Evolutionary conservation across 805 yeast genomes (phyloP).

Genomic region (Wickerhamomyces rabaulensis): DNA sequence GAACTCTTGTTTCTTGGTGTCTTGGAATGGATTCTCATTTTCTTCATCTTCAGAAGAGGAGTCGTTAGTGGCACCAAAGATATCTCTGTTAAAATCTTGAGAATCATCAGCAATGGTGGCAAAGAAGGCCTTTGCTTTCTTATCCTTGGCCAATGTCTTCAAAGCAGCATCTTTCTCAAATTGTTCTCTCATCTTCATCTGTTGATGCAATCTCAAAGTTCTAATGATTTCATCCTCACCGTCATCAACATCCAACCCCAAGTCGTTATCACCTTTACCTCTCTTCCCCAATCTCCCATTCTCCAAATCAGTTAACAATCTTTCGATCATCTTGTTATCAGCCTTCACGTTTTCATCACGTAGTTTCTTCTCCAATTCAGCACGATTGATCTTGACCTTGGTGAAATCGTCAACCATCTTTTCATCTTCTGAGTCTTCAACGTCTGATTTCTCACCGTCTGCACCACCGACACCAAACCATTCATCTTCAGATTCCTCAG

Average conservation of each 20-base stretch:
- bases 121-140: constrained; percentile 62
- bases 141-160: constrained; percentile 45
- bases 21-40: constrained; percentile 25
- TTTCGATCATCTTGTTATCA: constrained; percentile 61
- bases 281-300: constrained; percentile 64
- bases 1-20: constrained; percentile 20
- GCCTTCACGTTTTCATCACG: constrained; percentile 55
- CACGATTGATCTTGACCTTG: constrained; percentile 50
- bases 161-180: constrained; percentile 42
- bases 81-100: constrained; percentile 26
- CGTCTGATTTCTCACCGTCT: constrained; percentile 48
- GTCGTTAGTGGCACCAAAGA: constrained; percentile 24
- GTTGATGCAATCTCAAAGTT: constrained; percentile 20
- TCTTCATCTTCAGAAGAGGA: constrained; percentile 25
- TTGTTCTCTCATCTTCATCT: constrained; percentile 35
- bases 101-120: constrained; percentile 52
- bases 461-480: constrained; percentile 78
- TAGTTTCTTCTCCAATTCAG: constrained; percentile 50
- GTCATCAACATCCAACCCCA: constrained; percentile 63
- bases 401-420: constrained; percentile 69
- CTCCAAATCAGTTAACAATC: constrained; percentile 64
- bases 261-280: constrained; percentile 41
- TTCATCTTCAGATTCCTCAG: constrained; percentile 87
- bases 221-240: constrained; percentile 62
- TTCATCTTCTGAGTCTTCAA: constrained; percentile 71